Conservation (phyloP, 2,329 filamentous ascomycete genomes). For the Aureobasidium sp. region DNA sequence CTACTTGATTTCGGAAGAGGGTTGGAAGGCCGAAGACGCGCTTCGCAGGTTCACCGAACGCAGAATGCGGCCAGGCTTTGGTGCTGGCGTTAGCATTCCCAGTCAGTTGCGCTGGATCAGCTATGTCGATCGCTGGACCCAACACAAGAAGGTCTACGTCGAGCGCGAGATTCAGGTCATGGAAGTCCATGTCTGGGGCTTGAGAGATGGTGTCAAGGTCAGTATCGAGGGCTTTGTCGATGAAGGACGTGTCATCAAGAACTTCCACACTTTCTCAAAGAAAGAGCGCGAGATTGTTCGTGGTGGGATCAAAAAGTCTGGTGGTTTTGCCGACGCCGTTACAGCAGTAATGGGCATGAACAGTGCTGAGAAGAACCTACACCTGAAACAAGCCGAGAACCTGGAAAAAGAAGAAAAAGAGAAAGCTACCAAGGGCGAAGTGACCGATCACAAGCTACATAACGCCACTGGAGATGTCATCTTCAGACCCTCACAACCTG, state of each 20-base stretch:
- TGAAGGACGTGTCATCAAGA: conserved; percentile 80
- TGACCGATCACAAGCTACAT: conserved; percentile 14
- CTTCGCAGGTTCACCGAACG: conserved; percentile 66
- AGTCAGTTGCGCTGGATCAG: conserved; percentile 81
- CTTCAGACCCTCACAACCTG: conserved; percentile 61
- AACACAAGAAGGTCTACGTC: conserved; percentile 67
- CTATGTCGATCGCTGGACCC: conserved; percentile 85
- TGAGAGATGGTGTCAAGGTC: conserved; percentile 81
- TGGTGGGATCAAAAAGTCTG: conserved; percentile 41
- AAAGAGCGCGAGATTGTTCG: conserved; percentile 63
- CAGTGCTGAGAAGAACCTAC: conserved; percentile 20
- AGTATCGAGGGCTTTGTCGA: conserved; percentile 78
- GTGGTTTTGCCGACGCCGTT: conserved; percentile 39
- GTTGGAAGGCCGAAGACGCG: conserved; percentile 58
- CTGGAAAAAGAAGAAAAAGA: conserved; percentile 6
- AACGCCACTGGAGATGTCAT: conserved; percentile 61
- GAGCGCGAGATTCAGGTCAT: conserved; percentile 78
- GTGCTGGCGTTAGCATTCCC: conserved; percentile 83
- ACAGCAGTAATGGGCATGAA: conserved; percentile 34
- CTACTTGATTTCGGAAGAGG: conserved; percentile 83
- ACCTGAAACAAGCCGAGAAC: conserved; percentile 13
- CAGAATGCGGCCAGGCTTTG: conserved; percentile 84
- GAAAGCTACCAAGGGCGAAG: conserved; percentile 13
- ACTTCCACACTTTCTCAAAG: conserved; percentile 71
- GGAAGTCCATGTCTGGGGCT: conserved; percentile 84